Evolutionary conservation across 768 basidiomycete species (phyloP).

Genomic region (Thelephora aurantiotincta): DNA sequence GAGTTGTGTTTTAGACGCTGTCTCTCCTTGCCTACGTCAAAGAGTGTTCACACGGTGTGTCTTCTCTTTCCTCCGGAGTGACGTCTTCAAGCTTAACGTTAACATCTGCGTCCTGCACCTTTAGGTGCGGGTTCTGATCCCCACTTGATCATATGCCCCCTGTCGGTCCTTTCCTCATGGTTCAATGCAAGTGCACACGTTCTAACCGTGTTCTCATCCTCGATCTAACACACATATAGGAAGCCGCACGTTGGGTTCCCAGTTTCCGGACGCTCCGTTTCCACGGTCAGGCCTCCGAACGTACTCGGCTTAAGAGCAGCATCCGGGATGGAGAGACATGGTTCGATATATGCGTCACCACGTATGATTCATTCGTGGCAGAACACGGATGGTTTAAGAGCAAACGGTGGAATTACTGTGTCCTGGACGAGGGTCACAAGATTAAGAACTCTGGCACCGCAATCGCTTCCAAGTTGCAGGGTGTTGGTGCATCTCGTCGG

Average conservation of each 20-base stretch:
- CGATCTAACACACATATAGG: constrained; percentile 17
- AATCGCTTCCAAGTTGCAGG: constrained; percentile 36
- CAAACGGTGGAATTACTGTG: constrained; percentile 40
- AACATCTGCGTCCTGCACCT: neutral
- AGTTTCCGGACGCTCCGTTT: constrained; percentile 41
- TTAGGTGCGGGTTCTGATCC: constrained; percentile 30
- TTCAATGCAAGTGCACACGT: constrained; percentile 24
- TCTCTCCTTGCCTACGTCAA: constrained; percentile 56
- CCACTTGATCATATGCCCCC: constrained; percentile 60
- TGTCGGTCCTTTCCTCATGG: constrained; percentile 54
- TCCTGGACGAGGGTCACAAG: constrained; percentile 55
- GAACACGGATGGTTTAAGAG: constrained; percentile 50
- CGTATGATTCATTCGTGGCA: constrained; percentile 49
- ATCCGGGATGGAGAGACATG: constrained; percentile 21
- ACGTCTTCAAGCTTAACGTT: neutral
- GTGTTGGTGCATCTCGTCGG: constrained; percentile 40
- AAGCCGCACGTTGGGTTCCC: constrained; percentile 40
- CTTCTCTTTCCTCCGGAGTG: neutral
- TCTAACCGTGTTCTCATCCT: neutral
- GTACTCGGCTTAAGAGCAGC: constrained; percentile 35
- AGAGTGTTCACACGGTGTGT: constrained; percentile 31
- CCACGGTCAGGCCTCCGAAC: constrained; percentile 41
- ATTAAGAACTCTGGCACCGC: constrained; percentile 57
- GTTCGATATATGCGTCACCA: constrained; percentile 46
- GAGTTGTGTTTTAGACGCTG: constrained; percentile 25